Conservation (phyloP, 768 basidiomycete species). For the Mycena latifolia region DNA sequence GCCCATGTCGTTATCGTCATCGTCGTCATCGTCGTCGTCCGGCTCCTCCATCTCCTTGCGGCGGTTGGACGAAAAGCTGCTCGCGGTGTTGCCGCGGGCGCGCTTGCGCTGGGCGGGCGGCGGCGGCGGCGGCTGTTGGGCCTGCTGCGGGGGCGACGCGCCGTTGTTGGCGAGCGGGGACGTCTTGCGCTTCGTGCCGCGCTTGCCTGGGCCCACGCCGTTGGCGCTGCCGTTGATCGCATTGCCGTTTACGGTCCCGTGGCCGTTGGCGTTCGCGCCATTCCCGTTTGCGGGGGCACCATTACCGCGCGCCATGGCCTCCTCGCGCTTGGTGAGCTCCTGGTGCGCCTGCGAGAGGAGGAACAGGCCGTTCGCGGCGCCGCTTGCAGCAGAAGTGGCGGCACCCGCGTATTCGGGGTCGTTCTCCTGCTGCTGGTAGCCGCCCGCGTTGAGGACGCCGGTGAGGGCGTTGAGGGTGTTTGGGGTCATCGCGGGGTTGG, state of each 20-base stretch:
- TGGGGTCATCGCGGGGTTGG: slow-evolving; percentile 71
- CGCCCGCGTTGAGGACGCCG: slow-evolving; percentile 74
- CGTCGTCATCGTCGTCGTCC: slow-evolving; percentile 43
- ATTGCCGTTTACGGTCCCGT: slow-evolving; percentile 38
- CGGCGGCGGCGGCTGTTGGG: slow-evolving; percentile 35
- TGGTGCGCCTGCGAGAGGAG: slow-evolving; percentile 95
- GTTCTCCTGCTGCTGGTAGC: slow-evolving; percentile 69
- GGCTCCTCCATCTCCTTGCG: slow-evolving; percentile 49
- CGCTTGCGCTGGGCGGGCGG: slow-evolving; percentile 51
- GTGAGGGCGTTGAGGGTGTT: slow-evolving; percentile 85
- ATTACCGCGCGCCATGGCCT: slow-evolving; percentile 55
- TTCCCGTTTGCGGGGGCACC: too few species aligned
- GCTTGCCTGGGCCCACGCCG: slow-evolving; percentile 49
- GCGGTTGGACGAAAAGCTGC: slow-evolving; percentile 45
- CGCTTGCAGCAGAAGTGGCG: slow-evolving; percentile 52
- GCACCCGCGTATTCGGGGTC: slow-evolving; percentile 56
- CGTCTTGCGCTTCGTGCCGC: slow-evolving; percentile 79
- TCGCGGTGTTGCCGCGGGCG: slow-evolving; percentile 46
- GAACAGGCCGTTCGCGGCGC: slow-evolving; percentile 93
- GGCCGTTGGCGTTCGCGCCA: slow-evolving; percentile 11
- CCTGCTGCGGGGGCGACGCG: slow-evolving; percentile 49
- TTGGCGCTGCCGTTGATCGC: slow-evolving; percentile 18
- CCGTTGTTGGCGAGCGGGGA: slow-evolving; percentile 59
- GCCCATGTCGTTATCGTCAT: slow-evolving; percentile 54
- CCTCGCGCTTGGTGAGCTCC: slow-evolving; percentile 95